A percentile compares a stretch with the other conserved stretches of the same genome.
phyloP scores from a whole-genome alignment of 116 monocot species.

The Iris pallida region DNA sequence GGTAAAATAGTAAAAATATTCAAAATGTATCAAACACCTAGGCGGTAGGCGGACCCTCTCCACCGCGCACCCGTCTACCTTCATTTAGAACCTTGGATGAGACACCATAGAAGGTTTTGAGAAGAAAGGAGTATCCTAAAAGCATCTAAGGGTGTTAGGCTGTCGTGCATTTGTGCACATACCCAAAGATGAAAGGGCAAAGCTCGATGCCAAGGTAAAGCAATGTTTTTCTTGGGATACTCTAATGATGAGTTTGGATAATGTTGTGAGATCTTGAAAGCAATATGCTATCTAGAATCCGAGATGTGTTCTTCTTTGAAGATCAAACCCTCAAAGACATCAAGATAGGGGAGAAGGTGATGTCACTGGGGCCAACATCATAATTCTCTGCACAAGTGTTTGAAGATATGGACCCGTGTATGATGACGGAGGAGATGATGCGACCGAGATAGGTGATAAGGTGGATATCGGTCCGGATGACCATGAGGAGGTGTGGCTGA shows the following conservation, averaged over 20 bases:
- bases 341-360: neutral
- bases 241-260: neutral
- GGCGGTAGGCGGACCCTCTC: too few species aligned
- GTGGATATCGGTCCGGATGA: too few species aligned
- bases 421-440: neutral
- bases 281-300: neutral
- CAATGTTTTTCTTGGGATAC: conserved; percentile 3
- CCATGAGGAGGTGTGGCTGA: neutral
- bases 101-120: neutral
- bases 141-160: neutral
- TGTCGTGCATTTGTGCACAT: neutral
- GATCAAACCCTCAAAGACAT: neutral
- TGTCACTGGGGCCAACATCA: neutral
- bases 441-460: neutral
- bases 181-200: neutral
- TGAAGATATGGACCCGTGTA: neutral
- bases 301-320: conserved; percentile 5
- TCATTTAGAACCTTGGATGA: too few species aligned
- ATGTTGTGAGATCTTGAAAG: neutral
- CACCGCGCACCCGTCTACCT: too few species aligned
- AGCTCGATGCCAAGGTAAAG: conserved; percentile 3
- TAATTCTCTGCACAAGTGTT: neutral
- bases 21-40: too few species aligned
- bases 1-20: too few species aligned
- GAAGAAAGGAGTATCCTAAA: neutral